phyloP scores from a whole-genome alignment of 2,329 filamentous ascomycete genomes.

The Fonsecaea monophora region DNA sequence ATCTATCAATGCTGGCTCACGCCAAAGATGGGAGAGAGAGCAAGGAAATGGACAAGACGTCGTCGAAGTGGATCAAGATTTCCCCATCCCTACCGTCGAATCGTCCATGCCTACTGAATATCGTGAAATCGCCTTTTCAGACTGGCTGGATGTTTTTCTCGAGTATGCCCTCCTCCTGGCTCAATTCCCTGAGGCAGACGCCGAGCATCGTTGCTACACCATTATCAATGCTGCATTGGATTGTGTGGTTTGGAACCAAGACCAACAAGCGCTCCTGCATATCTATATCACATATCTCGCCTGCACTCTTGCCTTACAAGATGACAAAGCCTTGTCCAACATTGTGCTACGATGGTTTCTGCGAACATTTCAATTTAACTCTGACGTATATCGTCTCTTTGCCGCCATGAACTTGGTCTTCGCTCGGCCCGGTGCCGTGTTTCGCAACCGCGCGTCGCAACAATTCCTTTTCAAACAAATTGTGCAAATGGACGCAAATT shows the following conservation, averaged over 20 bases:
- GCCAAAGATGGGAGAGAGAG: slow-evolving; percentile 19
- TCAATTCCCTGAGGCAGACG: slow-evolving; percentile 63
- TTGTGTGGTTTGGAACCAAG: slow-evolving; percentile 81
- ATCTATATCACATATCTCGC: slow-evolving; percentile 81
- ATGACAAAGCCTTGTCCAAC: slow-evolving; percentile 75
- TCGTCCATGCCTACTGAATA: slow-evolving; percentile 55
- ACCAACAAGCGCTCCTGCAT: slow-evolving; percentile 69
- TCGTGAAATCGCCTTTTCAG: slow-evolving; percentile 78
- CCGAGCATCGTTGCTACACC: slow-evolving; percentile 71
- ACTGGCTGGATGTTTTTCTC: slow-evolving; percentile 89
- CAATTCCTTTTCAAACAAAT: slow-evolving; percentile 93
- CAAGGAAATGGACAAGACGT: slow-evolving; percentile 2
- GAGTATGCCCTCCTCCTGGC: slow-evolving; percentile 83
- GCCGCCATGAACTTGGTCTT: slow-evolving; percentile 77
- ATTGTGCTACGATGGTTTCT: slow-evolving; percentile 79
- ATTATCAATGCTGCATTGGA: slow-evolving; percentile 78
- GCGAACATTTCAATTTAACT: slow-evolving; percentile 77
- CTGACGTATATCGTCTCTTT: slow-evolving; percentile 84
- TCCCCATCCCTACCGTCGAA: slow-evolving; percentile 29
- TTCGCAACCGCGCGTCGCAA: slow-evolving; percentile 74
- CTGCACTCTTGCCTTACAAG: slow-evolving; percentile 80
- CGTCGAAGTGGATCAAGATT: slow-evolving; percentile 23
- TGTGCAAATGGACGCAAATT: slow-evolving; percentile 81
- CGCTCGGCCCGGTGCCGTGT: slow-evolving; percentile 61
- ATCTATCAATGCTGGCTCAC: slow-evolving; percentile 47